Percentiles rank a stretch among this genome's conserved stretches.
Evolutionary conservation across 345 rosid genomes (phyloP).

Genomic region (Eucalyptus victrix): DNA sequence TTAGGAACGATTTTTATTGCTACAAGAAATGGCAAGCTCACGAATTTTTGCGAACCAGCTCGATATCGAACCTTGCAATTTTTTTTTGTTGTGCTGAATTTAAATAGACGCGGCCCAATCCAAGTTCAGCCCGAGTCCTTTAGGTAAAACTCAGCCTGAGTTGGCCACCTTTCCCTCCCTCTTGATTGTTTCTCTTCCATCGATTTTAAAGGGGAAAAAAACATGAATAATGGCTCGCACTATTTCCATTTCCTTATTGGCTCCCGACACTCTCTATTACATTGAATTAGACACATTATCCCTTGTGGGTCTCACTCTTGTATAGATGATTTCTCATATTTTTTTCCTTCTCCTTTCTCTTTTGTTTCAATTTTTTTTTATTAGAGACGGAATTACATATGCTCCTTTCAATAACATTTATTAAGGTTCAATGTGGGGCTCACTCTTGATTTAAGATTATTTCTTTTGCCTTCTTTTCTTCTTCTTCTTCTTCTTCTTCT

Average conservation of each 20-base stretch:
- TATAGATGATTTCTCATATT: not conserved
- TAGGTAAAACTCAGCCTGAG: not conserved
- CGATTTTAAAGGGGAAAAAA: not conserved
- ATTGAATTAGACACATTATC: not conserved
- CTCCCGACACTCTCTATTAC: not conserved
- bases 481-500: fast-evolving
- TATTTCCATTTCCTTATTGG: not conserved
- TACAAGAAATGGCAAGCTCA: not conserved
- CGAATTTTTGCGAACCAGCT: too few species aligned
- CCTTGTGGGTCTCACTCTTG: fast-evolving
- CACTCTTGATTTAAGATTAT: not conserved
- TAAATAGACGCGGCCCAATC: not conserved
- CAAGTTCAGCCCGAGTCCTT: not conserved
- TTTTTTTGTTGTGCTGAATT: not conserved
- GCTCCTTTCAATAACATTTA: not conserved
- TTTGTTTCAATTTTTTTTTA: not conserved
- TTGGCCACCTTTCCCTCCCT: not conserved
- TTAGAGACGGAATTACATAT: not conserved
- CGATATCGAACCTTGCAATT: too few species aligned
- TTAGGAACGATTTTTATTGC: not conserved
- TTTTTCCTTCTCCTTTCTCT: not conserved
- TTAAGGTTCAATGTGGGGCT: not conserved
- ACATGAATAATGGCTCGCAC: not conserved
- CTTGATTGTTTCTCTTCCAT: not conserved
- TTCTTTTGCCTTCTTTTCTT: not conserved